Base-by-base conservation (phyloP, 2,329 filamentous ascomycete genomes). In the Arthroderma sp. region DNA sequence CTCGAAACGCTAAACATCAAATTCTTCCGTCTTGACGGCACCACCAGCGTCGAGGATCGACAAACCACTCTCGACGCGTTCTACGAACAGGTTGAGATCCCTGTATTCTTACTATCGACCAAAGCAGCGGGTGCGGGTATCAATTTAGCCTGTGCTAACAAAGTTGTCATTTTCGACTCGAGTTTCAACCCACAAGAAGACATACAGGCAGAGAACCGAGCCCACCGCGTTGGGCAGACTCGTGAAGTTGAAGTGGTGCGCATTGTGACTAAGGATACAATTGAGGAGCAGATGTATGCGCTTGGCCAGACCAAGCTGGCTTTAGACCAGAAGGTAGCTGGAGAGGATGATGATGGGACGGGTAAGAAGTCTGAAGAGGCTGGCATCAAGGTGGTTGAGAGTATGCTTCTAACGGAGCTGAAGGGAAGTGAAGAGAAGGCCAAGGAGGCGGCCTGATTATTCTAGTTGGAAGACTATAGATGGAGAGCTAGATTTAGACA, bases 111-210 rank as follows among this genome's bases (percentile, higher is more conserved):
- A 52, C 75, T 98, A 4, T 91, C 85, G 1, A 98, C 91, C 0
- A 89, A 87, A 48, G 88, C 89, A 0, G 91, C 91, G 43, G 91
- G 91, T n/a, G 91, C 89, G 0, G 91, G 91, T 36, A 93, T 98
- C 68, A 98, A 98, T 63, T 68, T 98, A 44, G 91, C 89, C 5
- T 85, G 83, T 32, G 91, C 91, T 4, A 96, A 96, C 69, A 96
- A 95, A 66, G 89, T 98, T 54, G 78, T 98, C 64, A 91, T 98
- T 57, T 95, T 96, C 61, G 91, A 98, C 64, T 83, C 84, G 51
- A 86, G 82, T n/a, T 94, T 95, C 68, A 98, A 98, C 55, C 91
- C 91, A 0, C 91, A 98, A 60, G 89, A 96, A 54, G 91, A 98
- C 59, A 80, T 94, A n/a, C 91, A 98, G 62, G 91, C 91, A 0